Conservation (phyloP, 177 flowering plant genomes). For the Vitis hybrid region DNA sequence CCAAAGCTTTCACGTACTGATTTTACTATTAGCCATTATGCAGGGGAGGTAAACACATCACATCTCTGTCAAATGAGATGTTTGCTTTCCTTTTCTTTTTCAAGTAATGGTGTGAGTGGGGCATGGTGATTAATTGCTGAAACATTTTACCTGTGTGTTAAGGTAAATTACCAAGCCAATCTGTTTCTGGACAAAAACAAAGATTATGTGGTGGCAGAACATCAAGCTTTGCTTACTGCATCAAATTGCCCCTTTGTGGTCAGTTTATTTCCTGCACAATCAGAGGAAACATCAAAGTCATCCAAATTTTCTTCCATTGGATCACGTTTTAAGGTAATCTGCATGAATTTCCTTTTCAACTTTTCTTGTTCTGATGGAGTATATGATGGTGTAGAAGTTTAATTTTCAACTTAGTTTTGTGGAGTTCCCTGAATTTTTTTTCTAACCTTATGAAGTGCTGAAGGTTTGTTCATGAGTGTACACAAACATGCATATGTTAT, state of each 20-base stretch:
- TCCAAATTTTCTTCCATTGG: slow-evolving; percentile 78
- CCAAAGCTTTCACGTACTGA: slow-evolving; percentile 62
- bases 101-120: not conserved
- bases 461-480: too few relatives aligned
- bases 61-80: not conserved
- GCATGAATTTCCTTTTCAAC: not conserved
- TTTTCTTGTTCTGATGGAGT: not conserved
- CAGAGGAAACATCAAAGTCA: slow-evolving; percentile 57
- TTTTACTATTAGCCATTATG: slow-evolving; percentile 55
- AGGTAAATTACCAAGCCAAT: slow-evolving; percentile 71
- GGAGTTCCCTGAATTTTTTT: not conserved
- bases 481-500: too few relatives aligned
- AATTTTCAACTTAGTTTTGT: not conserved
- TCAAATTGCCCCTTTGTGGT: slow-evolving; percentile 69
- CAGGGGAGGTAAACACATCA: slow-evolving; percentile 47
- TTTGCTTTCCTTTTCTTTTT: not conserved
- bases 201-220: slow-evolving; percentile 81
- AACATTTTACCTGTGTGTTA: slow-evolving; percentile 10
- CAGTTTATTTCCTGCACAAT: slow-evolving; percentile 55
- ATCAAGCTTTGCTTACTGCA: slow-evolving; percentile 58
- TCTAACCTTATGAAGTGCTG: not conserved
- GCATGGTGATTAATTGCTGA: not conserved
- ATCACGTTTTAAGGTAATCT: slow-evolving; percentile 58
- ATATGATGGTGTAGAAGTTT: not conserved
- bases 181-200: slow-evolving; percentile 70